Evolutionary conservation across 1,284 basidiomycete genomes (phyloP), one percentile per base, ranked within the genome.

Genomic region (Schizopora paradoxa): DNA sequence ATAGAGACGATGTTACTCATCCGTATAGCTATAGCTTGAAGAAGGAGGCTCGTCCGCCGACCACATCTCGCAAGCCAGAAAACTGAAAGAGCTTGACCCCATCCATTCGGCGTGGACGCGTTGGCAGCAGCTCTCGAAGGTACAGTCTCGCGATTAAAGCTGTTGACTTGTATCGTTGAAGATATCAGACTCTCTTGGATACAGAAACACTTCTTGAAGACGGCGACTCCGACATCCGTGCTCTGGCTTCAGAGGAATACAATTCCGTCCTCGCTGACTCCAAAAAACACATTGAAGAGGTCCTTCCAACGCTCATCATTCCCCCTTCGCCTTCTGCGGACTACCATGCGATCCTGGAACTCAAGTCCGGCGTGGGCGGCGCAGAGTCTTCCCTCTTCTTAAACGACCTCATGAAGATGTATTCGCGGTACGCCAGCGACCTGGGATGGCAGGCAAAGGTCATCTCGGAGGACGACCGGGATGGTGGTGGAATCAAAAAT

Each of bases 281-380:
- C 14, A 63, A 72, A 11, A 50, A 61, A 0, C 60, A 82, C 25
- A 59, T 86, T 29, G 64, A 73, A 7, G 58, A 65, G 0, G 77
- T 72, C 0, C 80, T 97, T 51, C 84, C 89, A 0, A 50, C 72
- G 0, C 69, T 89, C 4, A 76, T 97, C 45, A 71, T 92, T 0
- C 89, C 89, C 0, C 67, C 78, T 0, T 83, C 86, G 0, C 57
- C 73, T 5, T 86, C 88, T 0, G 65, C 72, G 0, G 61, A 76
- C 1, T 67, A 91, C 5, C 86, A 87, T 2, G 88, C 89, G 0
- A 72, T 98, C 45, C 67, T 99, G 47, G 95, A 98, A 55, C 68
- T 99, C 26, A 94, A 95, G 56, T 81, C 91, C 0, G 96, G 93
- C 2, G 91, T 95, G 0, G 96, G 95, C 0, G 95, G 95, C 0